Percentiles rank a stretch among this genome's conserved stretches.
Conservation (phyloP, 75 land plant genomes). For the Pinus albicaulis region DNA sequence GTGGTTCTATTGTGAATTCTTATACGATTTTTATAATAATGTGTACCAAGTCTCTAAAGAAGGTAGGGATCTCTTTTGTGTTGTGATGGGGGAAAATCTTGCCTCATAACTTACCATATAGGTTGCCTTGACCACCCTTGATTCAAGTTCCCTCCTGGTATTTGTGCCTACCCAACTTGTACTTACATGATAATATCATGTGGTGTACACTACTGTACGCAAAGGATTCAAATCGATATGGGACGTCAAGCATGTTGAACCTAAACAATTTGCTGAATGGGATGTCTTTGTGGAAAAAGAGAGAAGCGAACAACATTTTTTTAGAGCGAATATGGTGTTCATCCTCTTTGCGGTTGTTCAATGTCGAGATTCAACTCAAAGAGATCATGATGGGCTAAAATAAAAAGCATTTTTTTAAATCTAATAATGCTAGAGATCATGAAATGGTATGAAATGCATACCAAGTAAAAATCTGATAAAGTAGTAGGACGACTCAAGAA, state of each 20-base stretch:
- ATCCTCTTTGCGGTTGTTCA: neutral
- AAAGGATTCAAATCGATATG: constrained; percentile 64
- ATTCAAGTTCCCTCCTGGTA: no score
- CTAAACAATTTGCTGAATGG: neutral
- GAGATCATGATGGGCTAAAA: neutral
- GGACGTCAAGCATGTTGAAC: constrained; percentile 45
- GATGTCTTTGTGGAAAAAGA: neutral
- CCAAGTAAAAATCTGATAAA: neutral
- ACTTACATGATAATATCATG: no score
- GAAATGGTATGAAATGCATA: neutral
- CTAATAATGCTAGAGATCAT: neutral
- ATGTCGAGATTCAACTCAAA: neutral
- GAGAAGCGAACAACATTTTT: neutral
- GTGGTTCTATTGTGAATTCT: no score
- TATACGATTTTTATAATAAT: no score
- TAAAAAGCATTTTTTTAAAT: neutral
- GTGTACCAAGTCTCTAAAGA: no score
- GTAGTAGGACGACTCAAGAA: neutral
- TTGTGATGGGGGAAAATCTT: no score
- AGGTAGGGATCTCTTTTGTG: no score
- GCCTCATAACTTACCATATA: no score
- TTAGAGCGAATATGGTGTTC: neutral
- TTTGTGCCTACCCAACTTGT: no score
- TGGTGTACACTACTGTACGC: constrained; percentile 47
- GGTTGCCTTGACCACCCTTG: no score